Evolutionary conservation across 2,329 filamentous ascomycete species (phyloP), one percentile per base, ranked within the genome.

Genomic region (Penicillium janthinellum): DNA sequence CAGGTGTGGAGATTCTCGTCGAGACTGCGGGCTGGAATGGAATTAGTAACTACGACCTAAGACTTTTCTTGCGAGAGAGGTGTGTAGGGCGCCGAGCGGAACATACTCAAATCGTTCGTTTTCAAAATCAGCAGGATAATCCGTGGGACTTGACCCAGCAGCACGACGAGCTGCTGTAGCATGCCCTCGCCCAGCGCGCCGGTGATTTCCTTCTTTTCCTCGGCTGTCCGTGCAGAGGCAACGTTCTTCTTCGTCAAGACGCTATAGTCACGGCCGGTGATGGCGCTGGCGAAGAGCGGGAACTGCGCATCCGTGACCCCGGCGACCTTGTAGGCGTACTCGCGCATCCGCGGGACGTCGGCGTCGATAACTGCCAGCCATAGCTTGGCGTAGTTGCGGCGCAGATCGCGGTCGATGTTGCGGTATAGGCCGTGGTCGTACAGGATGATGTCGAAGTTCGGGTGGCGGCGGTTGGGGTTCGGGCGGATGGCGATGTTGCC

Each of bases 381-480:
- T 74, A 99, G 90, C 77, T 97, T 96, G 54, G 95, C 95, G 70
- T 99, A 99, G 17, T 89, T 91, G 25, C 92, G 87, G 54, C 92
- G 88, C 31, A 97, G 78, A 1, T 86, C 79, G 58, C 87, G 81
- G 0, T 93, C 91, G 54, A 98, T 98, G 67, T 96, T 91, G 59
- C 96, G 90, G 77, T 99, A 99, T 2, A 99, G 83, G 2, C 95
- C 96, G 75, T 99, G 95, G 72, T 99, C 95, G 79, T 99, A 99
- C 3, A 99, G 84, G 57, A 99, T 89, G 56, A 99, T 86, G 73
- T 99, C 95, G 71, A 99, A 99, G 75, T 98, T 98, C 41, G 87
- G 83, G 59, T 81, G 80, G 41, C 83, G 80, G 38, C 85, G 82
- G 15, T 75, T 78, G 4, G 83, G 75, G 71, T 94, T 95, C 74